These are phyloP conservation scores for Ananas comosus DNA, from an alignment of 176 grass and related monocot species.

Conservation along the genomic window DNA sequence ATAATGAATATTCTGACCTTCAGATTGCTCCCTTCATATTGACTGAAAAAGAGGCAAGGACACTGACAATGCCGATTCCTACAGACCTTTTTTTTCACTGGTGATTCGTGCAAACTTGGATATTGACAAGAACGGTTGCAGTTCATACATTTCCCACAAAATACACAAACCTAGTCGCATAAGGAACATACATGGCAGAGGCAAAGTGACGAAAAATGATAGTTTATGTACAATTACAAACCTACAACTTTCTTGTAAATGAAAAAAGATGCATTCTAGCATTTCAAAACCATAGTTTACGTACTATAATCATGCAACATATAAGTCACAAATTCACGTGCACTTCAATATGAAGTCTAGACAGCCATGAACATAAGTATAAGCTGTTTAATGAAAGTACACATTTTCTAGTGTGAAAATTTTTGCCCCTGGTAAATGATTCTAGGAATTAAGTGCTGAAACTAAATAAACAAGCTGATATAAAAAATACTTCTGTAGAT, in stretches of 20 bases:
- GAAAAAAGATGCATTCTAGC: not conserved
- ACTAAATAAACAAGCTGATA: not conserved
- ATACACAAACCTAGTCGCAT: too few species aligned
- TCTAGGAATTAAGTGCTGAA: slow-evolving; percentile 1
- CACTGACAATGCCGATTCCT: too few species aligned
- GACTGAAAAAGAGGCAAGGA: too few species aligned
- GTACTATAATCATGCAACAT: not conserved
- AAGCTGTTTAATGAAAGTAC: not conserved
- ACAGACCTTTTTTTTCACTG: too few species aligned
- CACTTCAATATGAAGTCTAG: not conserved
- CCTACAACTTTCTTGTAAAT: not conserved
- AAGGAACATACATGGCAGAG: too few species aligned
- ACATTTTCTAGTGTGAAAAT: not conserved
- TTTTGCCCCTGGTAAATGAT: not conserved
- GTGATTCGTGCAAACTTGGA: too few species aligned
- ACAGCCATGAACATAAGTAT: not conserved
- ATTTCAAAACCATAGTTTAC: not conserved
- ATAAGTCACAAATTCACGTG: not conserved
- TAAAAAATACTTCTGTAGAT: not conserved
- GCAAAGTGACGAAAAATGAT: too few species aligned
- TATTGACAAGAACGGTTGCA: too few species aligned
- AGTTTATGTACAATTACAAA: too few species aligned
- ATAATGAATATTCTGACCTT: too few species aligned
- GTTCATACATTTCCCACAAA: too few species aligned
- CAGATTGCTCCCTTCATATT: too few species aligned